Evolutionary conservation across 768 basidiomycete genomes (phyloP).

Genomic region (Obba rivulosa): DNA sequence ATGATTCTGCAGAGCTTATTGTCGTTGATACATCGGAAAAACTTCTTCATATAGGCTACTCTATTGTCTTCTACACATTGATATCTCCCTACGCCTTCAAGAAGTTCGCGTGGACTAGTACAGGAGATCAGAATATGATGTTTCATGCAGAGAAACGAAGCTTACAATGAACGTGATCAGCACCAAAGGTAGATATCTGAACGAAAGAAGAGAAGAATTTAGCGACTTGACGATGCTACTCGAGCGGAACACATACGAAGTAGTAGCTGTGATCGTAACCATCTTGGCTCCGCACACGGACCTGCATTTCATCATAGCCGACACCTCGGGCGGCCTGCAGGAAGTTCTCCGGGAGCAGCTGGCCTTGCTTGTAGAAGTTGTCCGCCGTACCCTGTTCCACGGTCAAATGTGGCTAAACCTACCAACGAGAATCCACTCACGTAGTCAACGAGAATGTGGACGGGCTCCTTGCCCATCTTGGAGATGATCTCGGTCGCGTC

Average conservation of each 20-base stretch:
- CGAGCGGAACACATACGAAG: constrained; percentile 48
- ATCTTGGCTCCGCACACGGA: constrained; percentile 72
- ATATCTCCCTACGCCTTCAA: constrained; percentile 56
- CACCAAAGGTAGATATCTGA: constrained; percentile 85
- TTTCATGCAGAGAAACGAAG: too few relatives aligned
- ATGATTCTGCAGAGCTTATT: neutral
- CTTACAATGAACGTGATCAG: constrained; percentile 88
- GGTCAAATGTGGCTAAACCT: neutral
- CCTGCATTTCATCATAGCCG: constrained; percentile 69
- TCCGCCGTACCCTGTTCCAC: constrained; percentile 65
- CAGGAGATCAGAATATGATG: constrained; percentile 10
- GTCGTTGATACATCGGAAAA: constrained; percentile 8
- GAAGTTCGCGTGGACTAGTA: constrained; percentile 79
- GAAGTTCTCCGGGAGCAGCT: constrained; percentile 90
- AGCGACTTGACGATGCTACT: neutral
- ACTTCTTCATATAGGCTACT: constrained; percentile 3
- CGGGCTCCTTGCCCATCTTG: constrained; percentile 45
- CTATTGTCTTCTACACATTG: constrained; percentile 3
- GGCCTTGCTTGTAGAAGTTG: constrained; percentile 78
- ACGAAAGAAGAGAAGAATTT: neutral
- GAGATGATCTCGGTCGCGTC: constrained; percentile 85
- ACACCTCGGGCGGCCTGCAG: constrained; percentile 68
- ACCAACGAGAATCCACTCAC: constrained; percentile 35
- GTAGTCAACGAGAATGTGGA: constrained; percentile 85
- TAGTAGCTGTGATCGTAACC: constrained; percentile 90